Evolutionary conservation across 2,329 filamentous ascomycete species (phyloP).

Genomic region (Colletotrichum ledebouriae): DNA sequence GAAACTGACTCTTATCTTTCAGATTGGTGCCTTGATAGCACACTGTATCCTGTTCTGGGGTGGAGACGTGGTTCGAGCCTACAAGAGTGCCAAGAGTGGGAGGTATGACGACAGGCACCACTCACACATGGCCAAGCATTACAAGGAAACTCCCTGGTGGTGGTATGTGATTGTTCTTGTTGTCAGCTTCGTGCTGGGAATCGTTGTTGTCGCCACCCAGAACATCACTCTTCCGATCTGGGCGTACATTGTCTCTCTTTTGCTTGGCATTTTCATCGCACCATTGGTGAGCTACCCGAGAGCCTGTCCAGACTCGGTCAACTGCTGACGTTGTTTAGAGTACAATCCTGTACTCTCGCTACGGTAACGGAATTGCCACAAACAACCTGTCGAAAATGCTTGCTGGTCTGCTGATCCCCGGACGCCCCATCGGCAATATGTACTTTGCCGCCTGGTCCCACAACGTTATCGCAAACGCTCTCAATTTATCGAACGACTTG

Average conservation of each 20-base stretch:
- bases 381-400: constrained; percentile 72
- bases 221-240: constrained; percentile 61
- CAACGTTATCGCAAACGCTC: constrained; percentile 64
- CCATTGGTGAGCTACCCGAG: constrained; percentile 57
- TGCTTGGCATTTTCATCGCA: constrained; percentile 62
- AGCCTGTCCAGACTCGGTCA: constrained; percentile 11
- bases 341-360: constrained; percentile 64
- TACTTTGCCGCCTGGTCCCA: constrained; percentile 72
- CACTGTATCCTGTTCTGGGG: constrained; percentile 70
- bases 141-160: constrained; percentile 64
- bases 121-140: constrained; percentile 63
- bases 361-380: constrained; percentile 69
- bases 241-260: constrained; percentile 61
- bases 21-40: constrained; percentile 68
- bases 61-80: constrained; percentile 62
- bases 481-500: constrained; percentile 65
- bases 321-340: constrained; percentile 53
- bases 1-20: constrained; percentile 36
- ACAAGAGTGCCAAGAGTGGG: constrained; percentile 59
- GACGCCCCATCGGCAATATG: constrained; percentile 67
- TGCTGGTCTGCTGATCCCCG: constrained; percentile 64
- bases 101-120: constrained; percentile 65
- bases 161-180: constrained; percentile 60
- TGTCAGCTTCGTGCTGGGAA: constrained; percentile 60
- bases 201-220: constrained; percentile 60